Evolutionary conservation across 1,139 yeast species (phyloP).

Genomic region (Candida buenavistaensis): DNA sequence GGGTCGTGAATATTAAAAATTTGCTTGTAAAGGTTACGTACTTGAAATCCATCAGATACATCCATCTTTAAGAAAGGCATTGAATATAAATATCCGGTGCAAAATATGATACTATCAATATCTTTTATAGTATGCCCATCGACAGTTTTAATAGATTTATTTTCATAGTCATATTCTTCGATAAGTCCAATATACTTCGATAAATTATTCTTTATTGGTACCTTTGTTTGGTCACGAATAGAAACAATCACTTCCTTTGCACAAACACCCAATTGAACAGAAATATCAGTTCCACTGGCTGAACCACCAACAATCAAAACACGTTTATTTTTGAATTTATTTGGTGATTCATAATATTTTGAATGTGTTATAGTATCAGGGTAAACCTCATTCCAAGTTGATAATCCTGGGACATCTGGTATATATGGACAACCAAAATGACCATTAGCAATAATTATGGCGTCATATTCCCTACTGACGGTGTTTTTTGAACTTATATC

Average conservation of each 20-base stretch:
- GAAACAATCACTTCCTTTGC: conserved; percentile 43
- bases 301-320: conserved; percentile 50
- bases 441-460: conserved; percentile 49
- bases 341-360: conserved; percentile 38
- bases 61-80: conserved; percentile 39
- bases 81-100: conserved; percentile 50
- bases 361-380: conserved; percentile 43
- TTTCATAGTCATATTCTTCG: conserved; percentile 25
- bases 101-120: conserved; percentile 43
- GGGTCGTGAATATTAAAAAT: conserved; percentile 48
- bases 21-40: conserved; percentile 41
- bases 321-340: conserved; percentile 30
- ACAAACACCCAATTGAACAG: conserved; percentile 41
- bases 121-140: conserved; percentile 25
- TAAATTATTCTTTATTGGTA: conserved; percentile 11
- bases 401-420: conserved; percentile 43
- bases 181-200: conserved; percentile 29
- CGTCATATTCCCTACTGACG: conserved; percentile 34
- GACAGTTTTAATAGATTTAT: conserved; percentile 27
- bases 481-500: conserved; percentile 11
- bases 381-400: conserved; percentile 32
- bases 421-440: conserved; percentile 48
- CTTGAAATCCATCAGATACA: conserved; percentile 30
- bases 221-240: conserved; percentile 24
- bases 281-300: conserved; percentile 49